Evolutionary conservation across 2,329 filamentous ascomycete genomes (phyloP).

Genomic region (Hypoxylon sp.): DNA sequence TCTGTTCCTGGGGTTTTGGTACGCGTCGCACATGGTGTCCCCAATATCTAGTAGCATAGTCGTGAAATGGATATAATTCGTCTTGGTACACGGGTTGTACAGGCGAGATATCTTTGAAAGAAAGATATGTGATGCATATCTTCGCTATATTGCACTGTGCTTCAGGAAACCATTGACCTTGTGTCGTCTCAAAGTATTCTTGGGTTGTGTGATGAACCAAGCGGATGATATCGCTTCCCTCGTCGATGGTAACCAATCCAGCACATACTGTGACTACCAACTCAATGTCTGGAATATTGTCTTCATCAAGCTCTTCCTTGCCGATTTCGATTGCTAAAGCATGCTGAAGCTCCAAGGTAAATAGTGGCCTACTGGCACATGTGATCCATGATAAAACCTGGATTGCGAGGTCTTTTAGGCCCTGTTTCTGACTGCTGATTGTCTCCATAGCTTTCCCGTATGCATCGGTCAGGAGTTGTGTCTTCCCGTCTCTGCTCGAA

Average conservation of each 20-base stretch:
- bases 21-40: slow-evolving; percentile 12
- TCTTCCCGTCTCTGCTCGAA: background rate
- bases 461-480: slow-evolving; percentile 37
- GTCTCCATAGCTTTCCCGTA: slow-evolving; percentile 59
- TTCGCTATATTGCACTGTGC: slow-evolving; percentile 48
- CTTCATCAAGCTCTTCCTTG: slow-evolving; percentile 49
- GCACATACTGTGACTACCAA: slow-evolving; percentile 56
- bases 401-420: slow-evolving; percentile 54
- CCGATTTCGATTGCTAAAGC: slow-evolving; percentile 56
- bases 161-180: slow-evolving; percentile 49
- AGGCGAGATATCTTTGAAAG: slow-evolving; percentile 44
- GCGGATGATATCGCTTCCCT: slow-evolving; percentile 55
- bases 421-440: slow-evolving; percentile 55
- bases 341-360: slow-evolving; percentile 55
- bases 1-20: background rate
- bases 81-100: background rate
- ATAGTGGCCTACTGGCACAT: slow-evolving; percentile 49
- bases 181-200: slow-evolving; percentile 56
- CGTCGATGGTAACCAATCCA: slow-evolving; percentile 58
- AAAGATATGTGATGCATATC: slow-evolving; percentile 55
- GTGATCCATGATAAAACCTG: slow-evolving; percentile 35
- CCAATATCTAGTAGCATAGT: slow-evolving; percentile 26
- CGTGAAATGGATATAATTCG: slow-evolving; percentile 1
- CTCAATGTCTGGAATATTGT: slow-evolving; percentile 53
- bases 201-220: slow-evolving; percentile 62